phyloP scores from a whole-genome alignment of 163 green algal genomes.

The Volvox carteri region DNA sequence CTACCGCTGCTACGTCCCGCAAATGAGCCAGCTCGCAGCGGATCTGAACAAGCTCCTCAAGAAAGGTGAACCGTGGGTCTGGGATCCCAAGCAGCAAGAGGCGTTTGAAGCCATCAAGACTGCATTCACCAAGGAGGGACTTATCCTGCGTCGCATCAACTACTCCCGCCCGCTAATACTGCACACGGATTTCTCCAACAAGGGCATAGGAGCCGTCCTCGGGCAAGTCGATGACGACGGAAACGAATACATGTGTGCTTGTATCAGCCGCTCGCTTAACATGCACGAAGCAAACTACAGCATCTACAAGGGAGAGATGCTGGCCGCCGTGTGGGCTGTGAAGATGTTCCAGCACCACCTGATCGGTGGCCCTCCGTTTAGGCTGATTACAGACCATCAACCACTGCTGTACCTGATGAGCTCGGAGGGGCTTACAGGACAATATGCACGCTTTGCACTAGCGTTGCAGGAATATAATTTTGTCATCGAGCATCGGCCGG shows the following conservation, averaged over 20 bases:
- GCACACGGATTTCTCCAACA: constrained; percentile 58
- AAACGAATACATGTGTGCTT: constrained; percentile 59
- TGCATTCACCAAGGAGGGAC: neutral
- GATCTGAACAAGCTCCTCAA: constrained; percentile 42
- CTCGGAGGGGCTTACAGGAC: constrained; percentile 43
- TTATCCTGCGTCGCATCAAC: constrained; percentile 34
- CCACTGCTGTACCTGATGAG: constrained; percentile 65
- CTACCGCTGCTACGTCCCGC: constrained; percentile 46
- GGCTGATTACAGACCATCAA: constrained; percentile 61
- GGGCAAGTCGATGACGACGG: constrained; percentile 53
- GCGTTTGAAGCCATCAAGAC: constrained; percentile 30
- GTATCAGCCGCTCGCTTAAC: constrained; percentile 56
- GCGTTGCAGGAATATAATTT: constrained; percentile 63
- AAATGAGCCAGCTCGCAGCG: constrained; percentile 5
- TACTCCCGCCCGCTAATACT: constrained; percentile 46
- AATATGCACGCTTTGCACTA: constrained; percentile 61
- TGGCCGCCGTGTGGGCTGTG: constrained; percentile 57
- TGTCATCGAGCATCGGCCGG: constrained; percentile 48
- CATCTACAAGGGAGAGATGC: constrained; percentile 59
- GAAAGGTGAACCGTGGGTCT: constrained; percentile 15
- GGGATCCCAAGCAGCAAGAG: constrained; percentile 9
- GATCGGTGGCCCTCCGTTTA: constrained; percentile 54
- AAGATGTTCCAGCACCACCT: constrained; percentile 59
- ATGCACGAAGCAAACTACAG: constrained; percentile 59
- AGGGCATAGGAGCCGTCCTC: constrained; percentile 49